These are phyloP conservation scores for Blastomyces emzantsi DNA, from an alignment of 2,329 filamentous ascomycete species.

Conservation along the genomic window DNA sequence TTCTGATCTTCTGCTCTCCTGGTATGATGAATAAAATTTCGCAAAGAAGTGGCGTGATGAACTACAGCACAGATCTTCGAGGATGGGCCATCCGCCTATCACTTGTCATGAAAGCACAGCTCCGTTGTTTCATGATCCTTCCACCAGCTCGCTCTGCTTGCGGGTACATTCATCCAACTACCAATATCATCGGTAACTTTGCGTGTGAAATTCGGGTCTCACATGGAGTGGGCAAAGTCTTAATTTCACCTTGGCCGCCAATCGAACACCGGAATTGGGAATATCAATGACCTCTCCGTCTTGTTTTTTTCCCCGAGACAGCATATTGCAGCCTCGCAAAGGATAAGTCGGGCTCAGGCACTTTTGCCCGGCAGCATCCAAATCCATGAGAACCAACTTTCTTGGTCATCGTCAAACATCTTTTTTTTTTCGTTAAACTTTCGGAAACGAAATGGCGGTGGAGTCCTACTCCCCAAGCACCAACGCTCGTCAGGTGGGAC, in stretches of 20 bases:
- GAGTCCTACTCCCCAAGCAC: not conserved
- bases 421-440: not conserved
- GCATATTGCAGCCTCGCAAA: not conserved
- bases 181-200: not conserved
- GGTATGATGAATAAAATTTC: not conserved
- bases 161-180: not conserved
- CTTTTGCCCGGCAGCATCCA: not conserved
- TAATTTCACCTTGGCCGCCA: not conserved
- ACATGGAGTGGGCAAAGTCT: not conserved
- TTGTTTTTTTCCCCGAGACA: not conserved
- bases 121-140: constrained; percentile 4
- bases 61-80: not conserved
- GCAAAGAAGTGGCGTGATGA: not conserved
- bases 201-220: not conserved
- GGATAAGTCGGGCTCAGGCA: not conserved
- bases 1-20: not conserved
- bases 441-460: constrained; percentile 8
- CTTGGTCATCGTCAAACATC: not conserved
- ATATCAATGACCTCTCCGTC: not conserved
- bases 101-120: not conserved
- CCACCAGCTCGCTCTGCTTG: not conserved
- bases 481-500: not conserved
- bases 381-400: not conserved
- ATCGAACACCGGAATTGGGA: not conserved
- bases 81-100: not conserved